Evolutionary conservation across 768 basidiomycete species (phyloP), one percentile per base, ranked within the genome.

Genomic region (Kwoniella heveanensis): DNA sequence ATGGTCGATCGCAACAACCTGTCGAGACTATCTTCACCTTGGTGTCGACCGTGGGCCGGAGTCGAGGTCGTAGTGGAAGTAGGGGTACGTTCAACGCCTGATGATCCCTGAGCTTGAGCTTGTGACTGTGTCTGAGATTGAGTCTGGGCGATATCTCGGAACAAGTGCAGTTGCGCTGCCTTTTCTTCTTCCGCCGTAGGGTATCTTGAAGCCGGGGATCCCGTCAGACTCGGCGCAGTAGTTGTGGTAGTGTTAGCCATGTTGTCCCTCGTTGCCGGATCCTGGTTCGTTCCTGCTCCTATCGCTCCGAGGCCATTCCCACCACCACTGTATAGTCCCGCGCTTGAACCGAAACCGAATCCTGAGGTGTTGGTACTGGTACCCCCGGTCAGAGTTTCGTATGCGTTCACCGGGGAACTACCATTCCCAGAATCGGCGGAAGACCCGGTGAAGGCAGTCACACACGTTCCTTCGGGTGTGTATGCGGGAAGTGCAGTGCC

Each of bases 401-500:
- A 58, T 17, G 50, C 51, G n/a, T 27, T 32, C 13, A 19, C 37
- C 2, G 52, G 52, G 5, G 64, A 60, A 50, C 46, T 44, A 37
- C 26, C 39, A 44, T 29, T 47, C 25, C 25, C 17, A n/a, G 37
- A n/a, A n/a, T n/a, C 44, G n/a, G 3, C 22, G n/a, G 22, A 47
- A n/a, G 24, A 29, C 13, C 46, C 26, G 19, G 49, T 50, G 24
- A 44, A 44, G 15, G 27, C 26, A 27, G 58, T 52, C 10, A 49
- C 51, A 26, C 50, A 46, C 17, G 54, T 52, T 8, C 53, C 54
- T 21, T 57, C 65, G 9, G 55, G 60, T 12, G 65, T 66, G 49
- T 66, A 66, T 8, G 65, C 65, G 0, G 65, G 65, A 12, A 66
- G 36, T 17, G 60, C 54, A 7, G 65, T 61, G 19, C 59, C 60